Percentiles rank a stretch among this genome's conserved stretches.
Conservation (phyloP, 1,284 basidiomycete species). For the Bjerkandera adusta region DNA sequence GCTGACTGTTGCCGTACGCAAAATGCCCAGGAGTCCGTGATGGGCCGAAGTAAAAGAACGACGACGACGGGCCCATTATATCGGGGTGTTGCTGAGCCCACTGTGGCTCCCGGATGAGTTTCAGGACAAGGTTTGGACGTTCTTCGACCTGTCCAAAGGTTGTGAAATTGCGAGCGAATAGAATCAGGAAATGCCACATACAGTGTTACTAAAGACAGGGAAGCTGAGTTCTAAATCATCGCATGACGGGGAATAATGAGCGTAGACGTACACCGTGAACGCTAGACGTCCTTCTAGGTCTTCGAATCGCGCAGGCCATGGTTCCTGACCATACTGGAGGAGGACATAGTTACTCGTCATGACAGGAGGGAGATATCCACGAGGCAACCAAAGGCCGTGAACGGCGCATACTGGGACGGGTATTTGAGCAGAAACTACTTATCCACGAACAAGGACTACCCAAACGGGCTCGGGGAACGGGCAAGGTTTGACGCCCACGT, state of each 20-base stretch:
- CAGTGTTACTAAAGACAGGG: no score
- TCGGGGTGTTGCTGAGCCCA: conserved; percentile 64
- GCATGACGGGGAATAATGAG: no score
- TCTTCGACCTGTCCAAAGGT: conserved; percentile 41
- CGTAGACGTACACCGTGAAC: conserved; percentile 58
- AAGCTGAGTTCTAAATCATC: no score
- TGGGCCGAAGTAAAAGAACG: conserved; percentile 73
- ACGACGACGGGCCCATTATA: conserved; percentile 69
- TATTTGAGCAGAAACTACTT: conserved; percentile 7
- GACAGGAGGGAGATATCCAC: conserved; percentile 17
- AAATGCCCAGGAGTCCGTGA: conserved; percentile 55
- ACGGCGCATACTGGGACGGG: conserved; percentile 10
- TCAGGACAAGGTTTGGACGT: conserved; percentile 58
- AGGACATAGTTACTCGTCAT: conserved; percentile 48
- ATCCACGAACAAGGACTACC: conserved; percentile 14
- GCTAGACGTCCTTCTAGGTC: conserved; percentile 60
- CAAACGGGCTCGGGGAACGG: conserved; percentile 1
- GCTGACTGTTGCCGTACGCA: conserved; percentile 62
- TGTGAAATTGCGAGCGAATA: no score
- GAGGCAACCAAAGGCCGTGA: conserved; percentile 18
- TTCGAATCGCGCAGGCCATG: conserved; percentile 57
- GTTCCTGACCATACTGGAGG: conserved; percentile 61
- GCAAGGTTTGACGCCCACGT: conserved; percentile 2
- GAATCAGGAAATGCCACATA: conserved; percentile 2
- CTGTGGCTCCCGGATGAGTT: conserved; percentile 55